A percentile compares a stretch with the other conserved stretches of the same genome.
Conservation (phyloP, 106 monocot genomes). For the Acorus gramineus region DNA sequence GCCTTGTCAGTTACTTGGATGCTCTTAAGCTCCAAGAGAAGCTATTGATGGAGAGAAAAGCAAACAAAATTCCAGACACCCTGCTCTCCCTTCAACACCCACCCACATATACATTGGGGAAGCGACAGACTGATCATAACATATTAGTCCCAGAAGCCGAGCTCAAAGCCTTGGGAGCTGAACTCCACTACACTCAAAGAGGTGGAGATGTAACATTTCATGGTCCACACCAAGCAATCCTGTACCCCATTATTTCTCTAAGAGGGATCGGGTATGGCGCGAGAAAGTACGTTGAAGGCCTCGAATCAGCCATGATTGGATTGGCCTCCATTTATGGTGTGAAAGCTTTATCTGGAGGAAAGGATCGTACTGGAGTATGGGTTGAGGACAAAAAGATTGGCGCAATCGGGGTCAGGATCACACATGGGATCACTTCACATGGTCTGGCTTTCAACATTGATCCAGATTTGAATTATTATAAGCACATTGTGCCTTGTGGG, state of each 20-base stretch:
- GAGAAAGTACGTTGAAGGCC: conserved; percentile 75
- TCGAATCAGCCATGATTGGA: conserved; percentile 70
- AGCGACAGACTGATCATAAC: conserved; percentile 60
- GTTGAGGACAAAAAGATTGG: conserved; percentile 76
- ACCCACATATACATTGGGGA: conserved; percentile 84
- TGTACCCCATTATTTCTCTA: conserved; percentile 82
- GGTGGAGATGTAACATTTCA: conserved; percentile 94
- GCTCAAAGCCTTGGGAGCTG: conserved; percentile 63
- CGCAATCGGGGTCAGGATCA: conserved; percentile 78
- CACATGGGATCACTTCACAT: conserved; percentile 71
- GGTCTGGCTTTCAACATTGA: conserved; percentile 82
- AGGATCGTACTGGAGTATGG: conserved; percentile 81
- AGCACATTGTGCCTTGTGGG: conserved; percentile 94
- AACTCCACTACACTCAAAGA: conserved; percentile 60
- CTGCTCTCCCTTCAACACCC: conserved; percentile 79
- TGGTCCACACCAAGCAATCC: conserved; percentile 74
- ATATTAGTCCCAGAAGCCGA: conserved; percentile 53
- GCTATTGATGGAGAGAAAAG: conserved; percentile 42
- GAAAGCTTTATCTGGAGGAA: conserved; percentile 39
- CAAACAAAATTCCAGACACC: conserved; percentile 35
- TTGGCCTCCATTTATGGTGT: conserved; percentile 55
- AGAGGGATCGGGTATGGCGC: conserved; percentile 61
- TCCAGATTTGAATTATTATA: conserved; percentile 64
- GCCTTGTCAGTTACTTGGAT: conserved; percentile 42
- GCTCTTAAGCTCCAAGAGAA: conserved; percentile 69